phyloP scores from a whole-genome alignment of 352 stramenopile genomes.

The Pseudoperonospora humuli region DNA sequence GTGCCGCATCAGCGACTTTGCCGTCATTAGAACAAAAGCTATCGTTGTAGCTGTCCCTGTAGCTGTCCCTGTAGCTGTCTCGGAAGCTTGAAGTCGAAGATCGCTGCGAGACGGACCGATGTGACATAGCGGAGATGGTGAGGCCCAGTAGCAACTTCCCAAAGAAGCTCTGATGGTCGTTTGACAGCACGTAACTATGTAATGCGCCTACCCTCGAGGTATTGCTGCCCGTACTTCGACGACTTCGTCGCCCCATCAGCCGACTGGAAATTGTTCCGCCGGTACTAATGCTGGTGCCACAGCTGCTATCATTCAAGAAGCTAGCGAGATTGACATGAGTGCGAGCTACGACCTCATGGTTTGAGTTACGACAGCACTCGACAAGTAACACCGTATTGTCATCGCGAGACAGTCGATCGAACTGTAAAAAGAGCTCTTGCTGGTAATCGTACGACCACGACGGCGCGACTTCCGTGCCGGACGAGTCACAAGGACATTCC shows the following conservation, averaged over 20 bases:
- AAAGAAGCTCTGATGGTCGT: slow-evolving; percentile 80
- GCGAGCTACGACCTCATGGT: slow-evolving; percentile 68
- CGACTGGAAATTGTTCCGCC: slow-evolving; percentile 18
- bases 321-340: slow-evolving; percentile 78
- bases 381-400: slow-evolving; percentile 81
- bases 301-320: slow-evolving; percentile 54
- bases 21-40: slow-evolving; percentile 31
- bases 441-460: slow-evolving; percentile 68
- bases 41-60: slow-evolving; percentile 19
- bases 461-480: slow-evolving; percentile 7
- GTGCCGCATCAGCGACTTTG: slow-evolving; percentile 8
- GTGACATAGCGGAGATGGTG: slow-evolving; percentile 59
- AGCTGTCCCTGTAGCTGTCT: slow-evolving; percentile 22
- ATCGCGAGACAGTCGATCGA: slow-evolving; percentile 73
- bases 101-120: slow-evolving; percentile 31
- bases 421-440: slow-evolving; percentile 76
- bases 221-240: slow-evolving; percentile 18
- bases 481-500: slow-evolving; percentile 16
- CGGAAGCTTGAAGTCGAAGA: slow-evolving; percentile 24
- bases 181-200: slow-evolving; percentile 73
- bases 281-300: slow-evolving; percentile 5
- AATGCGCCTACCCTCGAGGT: slow-evolving; percentile 18
- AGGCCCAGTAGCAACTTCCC: slow-evolving; percentile 64
- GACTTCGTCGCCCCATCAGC: slow-evolving; percentile 20
- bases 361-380: slow-evolving; percentile 68